Percentiles rank a stretch among this genome's conserved stretches.
Conservation (phyloP, 148 eudicot genomes). For the Rhododendron molle region DNA sequence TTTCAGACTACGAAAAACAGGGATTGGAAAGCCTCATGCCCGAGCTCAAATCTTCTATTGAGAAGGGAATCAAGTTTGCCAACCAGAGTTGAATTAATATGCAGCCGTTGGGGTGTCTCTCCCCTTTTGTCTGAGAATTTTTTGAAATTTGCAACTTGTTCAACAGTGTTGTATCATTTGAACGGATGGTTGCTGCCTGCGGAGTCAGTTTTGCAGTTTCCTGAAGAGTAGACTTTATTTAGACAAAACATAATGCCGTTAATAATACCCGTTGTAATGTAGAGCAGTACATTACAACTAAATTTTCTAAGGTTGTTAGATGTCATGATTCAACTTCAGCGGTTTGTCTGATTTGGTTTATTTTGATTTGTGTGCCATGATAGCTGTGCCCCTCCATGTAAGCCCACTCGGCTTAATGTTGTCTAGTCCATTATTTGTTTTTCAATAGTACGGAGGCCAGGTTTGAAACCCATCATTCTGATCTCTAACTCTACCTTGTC, state of each 20-base stretch:
- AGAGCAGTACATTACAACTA: neutral
- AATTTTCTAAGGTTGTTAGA: neutral
- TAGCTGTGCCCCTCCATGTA: neutral
- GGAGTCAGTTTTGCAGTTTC: neutral
- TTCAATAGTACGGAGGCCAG: neutral
- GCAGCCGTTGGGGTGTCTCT: neutral
- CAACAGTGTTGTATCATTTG: neutral
- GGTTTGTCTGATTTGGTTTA: neutral
- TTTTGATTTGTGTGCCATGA: neutral
- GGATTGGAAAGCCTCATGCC: slow-evolving; percentile 61
- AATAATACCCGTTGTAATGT: slow-evolving; percentile 2
- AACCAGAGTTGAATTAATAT: slow-evolving; percentile 25
- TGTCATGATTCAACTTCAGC: neutral
- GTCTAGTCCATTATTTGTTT: neutral
- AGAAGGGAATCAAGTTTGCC: slow-evolving; percentile 78
- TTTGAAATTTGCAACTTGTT: neutral
- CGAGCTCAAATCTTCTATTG: slow-evolving; percentile 73
- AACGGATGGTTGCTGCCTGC: neutral
- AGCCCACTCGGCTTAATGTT: neutral
- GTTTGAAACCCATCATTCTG: neutral
- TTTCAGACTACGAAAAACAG: slow-evolving; percentile 68
- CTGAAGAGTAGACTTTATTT: slow-evolving; percentile 6
- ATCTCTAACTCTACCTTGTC: neutral
- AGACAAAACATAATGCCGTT: neutral
- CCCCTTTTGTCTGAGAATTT: neutral